A percentile compares a stretch with the other conserved stretches of the same genome.
Evolutionary conservation across 2,329 filamentous ascomycete genomes (phyloP).

Genomic region (Verticillium nonalfalfae): DNA sequence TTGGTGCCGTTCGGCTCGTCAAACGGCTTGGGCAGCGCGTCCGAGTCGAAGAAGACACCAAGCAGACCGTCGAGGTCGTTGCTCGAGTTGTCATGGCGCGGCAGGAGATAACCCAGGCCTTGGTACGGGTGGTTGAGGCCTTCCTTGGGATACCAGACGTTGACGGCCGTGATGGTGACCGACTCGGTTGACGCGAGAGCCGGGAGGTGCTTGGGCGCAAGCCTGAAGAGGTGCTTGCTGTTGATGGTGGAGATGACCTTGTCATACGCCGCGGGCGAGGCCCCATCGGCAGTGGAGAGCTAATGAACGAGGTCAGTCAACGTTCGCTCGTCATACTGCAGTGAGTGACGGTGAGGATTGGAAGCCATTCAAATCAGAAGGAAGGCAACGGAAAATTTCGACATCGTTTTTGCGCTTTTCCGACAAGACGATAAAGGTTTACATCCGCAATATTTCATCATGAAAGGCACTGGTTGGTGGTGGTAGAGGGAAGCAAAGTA

Average conservation of each 20-base stretch:
- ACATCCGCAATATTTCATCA: conserved; percentile 99
- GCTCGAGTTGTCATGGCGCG: conserved; percentile 60
- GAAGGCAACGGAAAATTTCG: conserved; percentile 99
- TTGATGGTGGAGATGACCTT: conserved; percentile 62
- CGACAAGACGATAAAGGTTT: conserved; percentile 67
- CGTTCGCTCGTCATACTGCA: background rate
- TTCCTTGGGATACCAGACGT: conserved; percentile 71
- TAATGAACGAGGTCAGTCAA: conserved; percentile 12
- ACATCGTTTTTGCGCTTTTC: conserved; percentile 95
- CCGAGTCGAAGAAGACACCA: conserved; percentile 87
- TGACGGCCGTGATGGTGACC: conserved; percentile 86
- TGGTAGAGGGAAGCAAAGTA: background rate
- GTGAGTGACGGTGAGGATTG: background rate
- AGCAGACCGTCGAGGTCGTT: conserved; percentile 79
- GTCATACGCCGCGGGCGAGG: conserved; percentile 30
- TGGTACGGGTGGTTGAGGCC: conserved; percentile 52
- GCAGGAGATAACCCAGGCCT: conserved; percentile 91
- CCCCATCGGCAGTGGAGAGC: conserved; percentile 19
- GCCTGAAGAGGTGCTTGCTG: conserved; percentile 33
- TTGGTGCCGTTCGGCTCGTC: conserved; percentile 26
- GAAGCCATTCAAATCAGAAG: conserved; percentile 67
- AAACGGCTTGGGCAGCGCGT: conserved; percentile 37
- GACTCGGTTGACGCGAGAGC: conserved; percentile 50
- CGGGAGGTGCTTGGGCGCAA: conserved; percentile 32
- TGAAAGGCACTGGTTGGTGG: conserved; percentile 19